A percentile compares a stretch with the other conserved stretches of the same genome.
phyloP scores from a whole-genome alignment of 208 protist species.

The Trichomonas gallinae region DNA sequence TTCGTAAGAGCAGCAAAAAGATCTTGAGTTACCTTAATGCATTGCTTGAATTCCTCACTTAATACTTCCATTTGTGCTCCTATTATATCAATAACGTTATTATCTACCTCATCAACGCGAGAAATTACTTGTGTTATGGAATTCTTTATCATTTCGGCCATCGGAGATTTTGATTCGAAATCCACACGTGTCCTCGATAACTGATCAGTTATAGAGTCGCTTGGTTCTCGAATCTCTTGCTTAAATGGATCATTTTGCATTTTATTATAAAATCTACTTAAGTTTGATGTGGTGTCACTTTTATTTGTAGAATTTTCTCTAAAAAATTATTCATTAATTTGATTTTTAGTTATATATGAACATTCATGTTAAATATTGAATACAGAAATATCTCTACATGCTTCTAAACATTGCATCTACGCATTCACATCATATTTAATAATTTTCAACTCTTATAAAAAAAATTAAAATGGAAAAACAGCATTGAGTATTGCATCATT shows the following conservation, averaged over 20 bases:
- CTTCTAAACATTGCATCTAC: too few species aligned
- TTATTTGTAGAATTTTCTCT: too few species aligned
- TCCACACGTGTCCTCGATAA: not conserved
- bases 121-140: not conserved
- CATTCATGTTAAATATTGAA: too few species aligned
- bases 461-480: too few species aligned
- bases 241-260: not conserved
- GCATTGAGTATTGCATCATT: too few species aligned
- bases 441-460: too few species aligned
- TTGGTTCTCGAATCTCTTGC: not conserved
- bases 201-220: not conserved
- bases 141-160: not conserved
- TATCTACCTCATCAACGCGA: not conserved
- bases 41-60: not conserved
- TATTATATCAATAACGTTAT: not conserved
- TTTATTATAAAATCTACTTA: not conserved
- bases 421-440: too few species aligned
- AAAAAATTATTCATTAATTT: too few species aligned
- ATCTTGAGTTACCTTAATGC: not conserved
- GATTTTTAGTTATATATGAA: too few species aligned
- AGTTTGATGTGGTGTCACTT: too few species aligned
- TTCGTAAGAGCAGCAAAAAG: not conserved
- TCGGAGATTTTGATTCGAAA: not conserved
- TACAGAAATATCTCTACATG: too few species aligned
- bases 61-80: not conserved